A percentile compares a stretch with the other conserved stretches of the same genome.
These are phyloP conservation scores for Stylonectria norvegica DNA, from an alignment of 2,329 filamentous ascomycete genomes.

Conservation along the genomic window DNA sequence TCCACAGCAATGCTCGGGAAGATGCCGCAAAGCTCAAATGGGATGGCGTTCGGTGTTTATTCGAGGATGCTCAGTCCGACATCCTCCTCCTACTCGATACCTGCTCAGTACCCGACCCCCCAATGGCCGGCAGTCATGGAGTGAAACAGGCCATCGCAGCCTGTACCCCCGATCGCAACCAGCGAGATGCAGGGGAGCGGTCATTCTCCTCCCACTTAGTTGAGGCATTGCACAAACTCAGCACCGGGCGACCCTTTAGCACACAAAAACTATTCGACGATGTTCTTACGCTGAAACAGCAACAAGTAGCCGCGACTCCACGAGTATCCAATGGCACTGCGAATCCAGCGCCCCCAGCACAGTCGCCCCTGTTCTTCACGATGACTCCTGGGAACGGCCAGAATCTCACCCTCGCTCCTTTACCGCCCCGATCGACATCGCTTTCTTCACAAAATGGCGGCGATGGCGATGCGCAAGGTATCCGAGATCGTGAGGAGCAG, in stretches of 20 bases:
- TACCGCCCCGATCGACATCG: conserved; percentile 32
- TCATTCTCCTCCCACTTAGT: conserved; percentile 58
- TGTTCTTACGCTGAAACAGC: conserved; percentile 43
- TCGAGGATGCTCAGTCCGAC: conserved; percentile 62
- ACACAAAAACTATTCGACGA: conserved; percentile 57
- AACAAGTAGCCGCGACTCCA: conserved; percentile 41
- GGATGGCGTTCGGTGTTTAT: conserved; percentile 58
- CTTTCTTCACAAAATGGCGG: conserved; percentile 28
- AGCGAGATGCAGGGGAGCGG: conserved; percentile 42
- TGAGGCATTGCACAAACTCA: conserved; percentile 53
- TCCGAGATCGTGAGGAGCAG: conserved; percentile 33
- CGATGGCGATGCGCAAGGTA: conserved; percentile 22
- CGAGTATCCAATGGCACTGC: conserved; percentile 45
- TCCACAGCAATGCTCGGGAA: conserved; percentile 51
- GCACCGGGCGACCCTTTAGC: conserved; percentile 53
- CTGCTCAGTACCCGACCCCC: conserved; percentile 53
- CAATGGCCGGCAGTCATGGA: conserved; percentile 50
- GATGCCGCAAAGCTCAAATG: conserved; percentile 61
- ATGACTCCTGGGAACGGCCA: conserved; percentile 53
- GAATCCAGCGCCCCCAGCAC: conserved; percentile 31
- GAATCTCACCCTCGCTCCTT: conserved; percentile 49
- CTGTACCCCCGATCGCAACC: conserved; percentile 49
- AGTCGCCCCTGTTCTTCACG: conserved; percentile 52
- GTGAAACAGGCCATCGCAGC: conserved; percentile 62
- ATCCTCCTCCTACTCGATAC: conserved; percentile 61